Base-by-base conservation (phyloP, 208 protist genomes). In the Strigomonas galati region DNA sequence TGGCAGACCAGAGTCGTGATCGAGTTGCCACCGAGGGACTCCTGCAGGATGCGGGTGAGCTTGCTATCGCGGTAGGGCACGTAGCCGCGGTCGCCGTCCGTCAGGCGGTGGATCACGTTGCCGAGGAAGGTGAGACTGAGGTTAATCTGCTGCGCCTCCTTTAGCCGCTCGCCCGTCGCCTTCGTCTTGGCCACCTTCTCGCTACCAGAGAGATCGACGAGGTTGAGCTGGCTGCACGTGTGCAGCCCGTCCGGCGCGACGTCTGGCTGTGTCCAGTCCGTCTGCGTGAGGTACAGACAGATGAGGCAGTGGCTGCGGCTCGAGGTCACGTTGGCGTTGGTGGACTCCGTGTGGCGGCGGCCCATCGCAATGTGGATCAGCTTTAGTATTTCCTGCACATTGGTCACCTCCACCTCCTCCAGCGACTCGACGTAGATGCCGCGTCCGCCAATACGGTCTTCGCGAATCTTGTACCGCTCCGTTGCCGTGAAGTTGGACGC, bases 141-240 rank as follows among this genome's bases (percentile, higher is more conserved):
- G 67, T 97, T 97, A 74, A 97, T 97, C 23, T 81, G 72, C 51
- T 78, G 70, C n/a, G 78, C 84, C 62, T 84, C 81, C 64, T 74
- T 70, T 21, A 86, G 70, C 24, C 72, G 67, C 5, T 81, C 48
- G 32, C 86, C 77, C 12, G 72, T 57, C 19, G 75, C 83, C 32
- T 87, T 70, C 23, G 84, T 83, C 52, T 82, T 77, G 49, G 70
- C 74, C 9, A 89, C 65, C 27, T 82, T 79, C 71, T 97, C 93
- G 35, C 74, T 87, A 23, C 93, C 93, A 15, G 93, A 90, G 28
- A 97, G 74, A 79, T 97, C 93, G 15, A 91, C 85, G 21, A 96
- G 70, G 57, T 80, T 82, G 4, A 97, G 71, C 26, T 71, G 62
- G 43, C 70, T 82, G 49, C 27, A 27, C 17, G 71, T 75, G 37